Conservation (phyloP, 2,329 filamentous ascomycete species). For the Fusarium duplospermum region DNA sequence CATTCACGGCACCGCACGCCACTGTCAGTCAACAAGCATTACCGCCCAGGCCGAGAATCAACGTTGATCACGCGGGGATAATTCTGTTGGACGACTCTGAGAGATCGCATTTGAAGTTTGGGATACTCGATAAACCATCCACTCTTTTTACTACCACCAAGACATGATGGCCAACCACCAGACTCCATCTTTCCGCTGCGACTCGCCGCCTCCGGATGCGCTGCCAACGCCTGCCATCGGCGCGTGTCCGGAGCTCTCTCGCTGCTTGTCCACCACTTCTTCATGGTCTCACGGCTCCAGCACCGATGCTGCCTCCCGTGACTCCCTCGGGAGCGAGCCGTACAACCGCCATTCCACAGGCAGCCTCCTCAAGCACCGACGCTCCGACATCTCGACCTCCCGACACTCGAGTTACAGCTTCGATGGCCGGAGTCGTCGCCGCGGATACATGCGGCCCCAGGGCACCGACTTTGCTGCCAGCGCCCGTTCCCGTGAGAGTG, state of each 20-base stretch:
- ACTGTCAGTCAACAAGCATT: conserved; percentile 24
- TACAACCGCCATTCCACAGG: conserved; percentile 74
- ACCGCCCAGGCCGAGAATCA: background rate
- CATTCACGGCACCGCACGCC: conserved; percentile 28
- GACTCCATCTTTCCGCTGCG: conserved; percentile 55
- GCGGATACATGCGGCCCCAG: conserved; percentile 89
- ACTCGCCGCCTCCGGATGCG: conserved; percentile 74
- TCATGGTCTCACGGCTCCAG: conserved; percentile 68
- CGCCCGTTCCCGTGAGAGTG: conserved; percentile 89
- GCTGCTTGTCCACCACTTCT: conserved; percentile 72
- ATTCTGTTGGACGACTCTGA: conserved; percentile 6
- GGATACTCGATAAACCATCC: background rate
- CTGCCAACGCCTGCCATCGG: conserved; percentile 73
- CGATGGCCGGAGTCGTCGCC: conserved; percentile 62
- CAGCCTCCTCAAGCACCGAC: conserved; percentile 62
- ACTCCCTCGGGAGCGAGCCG: conserved; percentile 66
- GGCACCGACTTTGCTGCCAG: conserved; percentile 91
- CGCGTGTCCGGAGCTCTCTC: conserved; percentile 68
- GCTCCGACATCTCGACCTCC: conserved; percentile 56
- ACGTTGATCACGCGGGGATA: conserved; percentile 20
- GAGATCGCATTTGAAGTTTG: conserved; percentile 19
- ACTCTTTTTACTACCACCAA: background rate
- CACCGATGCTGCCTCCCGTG: conserved; percentile 60
- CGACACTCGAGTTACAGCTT: conserved; percentile 61
- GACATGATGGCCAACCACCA: conserved; percentile 51